Base-by-base conservation (phyloP, 1,139 yeast genomes). In the Yamadazyma triangularis region DNA sequence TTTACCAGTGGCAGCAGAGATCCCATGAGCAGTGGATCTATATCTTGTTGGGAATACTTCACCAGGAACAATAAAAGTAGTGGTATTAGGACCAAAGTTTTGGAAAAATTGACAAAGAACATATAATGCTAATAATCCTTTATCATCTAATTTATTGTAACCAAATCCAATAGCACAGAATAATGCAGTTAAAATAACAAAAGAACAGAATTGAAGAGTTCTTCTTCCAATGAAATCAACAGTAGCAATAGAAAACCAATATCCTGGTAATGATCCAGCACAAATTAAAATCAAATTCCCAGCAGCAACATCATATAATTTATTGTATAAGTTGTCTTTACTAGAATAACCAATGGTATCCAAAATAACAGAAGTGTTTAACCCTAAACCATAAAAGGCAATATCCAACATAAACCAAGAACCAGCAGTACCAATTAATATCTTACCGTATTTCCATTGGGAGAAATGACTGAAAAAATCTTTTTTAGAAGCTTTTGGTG, bases 21-120 rank as follows among this genome's bases (percentile, higher is more conserved):
- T 67, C 73, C 98, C 98, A 58, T 91, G 98, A 34, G 97, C 96
- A 46, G 96, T 81, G 26, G 97, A 91, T 77, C 98, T 86, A 69
- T 88, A 87, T 65, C 94, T 77, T 30, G 98, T 91, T 56, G 98
- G 98, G 86, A 73, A 91, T 53, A 80, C 74, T 70, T 91, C 98
- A 60, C 97, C 98, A 30, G 98, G 97, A 50, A 87, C 78, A 51
- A 91, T 76, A 64, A 91, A 91, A 36, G 98, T 91, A 30, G 97
- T 93, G 39, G 89, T 77, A 73, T 91, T 91, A 56, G 98, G 97
- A 55, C 95, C 95, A 49, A 85, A 86, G 61, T 86, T 85, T 61
- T 80, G 79, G 79, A 86, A 86, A 57, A 86, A 82, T 66, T 85
- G 93, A 43, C 81, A 76, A 38, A 85, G 57, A 45, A 84, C 77